A percentile compares a stretch with the other conserved stretches of the same genome.
Conservation (phyloP, 208 protist genomes). For the Crithidia expoeki region DNA sequence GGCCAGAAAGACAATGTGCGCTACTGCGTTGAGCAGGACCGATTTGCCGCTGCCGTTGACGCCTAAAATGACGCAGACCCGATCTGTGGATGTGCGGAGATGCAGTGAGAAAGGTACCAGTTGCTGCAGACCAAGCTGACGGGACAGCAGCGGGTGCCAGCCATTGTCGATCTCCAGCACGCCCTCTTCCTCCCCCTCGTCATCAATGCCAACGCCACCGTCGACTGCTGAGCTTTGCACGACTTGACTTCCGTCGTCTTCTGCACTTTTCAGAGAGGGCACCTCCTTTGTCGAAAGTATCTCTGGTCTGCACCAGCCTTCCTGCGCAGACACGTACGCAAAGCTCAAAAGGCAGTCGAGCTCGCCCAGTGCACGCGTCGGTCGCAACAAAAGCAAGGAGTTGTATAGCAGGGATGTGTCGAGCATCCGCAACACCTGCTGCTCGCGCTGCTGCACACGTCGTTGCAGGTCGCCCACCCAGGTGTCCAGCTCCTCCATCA, state of each 20-base stretch:
- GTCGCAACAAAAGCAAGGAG: constrained; percentile 67
- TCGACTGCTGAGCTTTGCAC: background rate
- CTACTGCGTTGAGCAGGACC: constrained; percentile 92
- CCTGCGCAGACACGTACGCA: constrained; percentile 61
- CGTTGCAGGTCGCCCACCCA: constrained; percentile 76
- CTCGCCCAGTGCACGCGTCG: constrained; percentile 54
- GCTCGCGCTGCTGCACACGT: constrained; percentile 65
- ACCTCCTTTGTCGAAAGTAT: constrained; percentile 10
- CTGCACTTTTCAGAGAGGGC: background rate
- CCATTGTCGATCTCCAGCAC: constrained; percentile 64
- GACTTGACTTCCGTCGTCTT: background rate
- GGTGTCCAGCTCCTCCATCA: constrained; percentile 67
- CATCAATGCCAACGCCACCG: background rate
- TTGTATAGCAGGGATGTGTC: constrained; percentile 66
- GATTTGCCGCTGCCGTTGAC: constrained; percentile 93
- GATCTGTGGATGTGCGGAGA: constrained; percentile 33
- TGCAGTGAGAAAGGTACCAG: constrained; percentile 62
- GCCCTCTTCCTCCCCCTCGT: constrained; percentile 26
- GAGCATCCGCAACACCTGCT: constrained; percentile 54
- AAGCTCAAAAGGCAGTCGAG: constrained; percentile 84
- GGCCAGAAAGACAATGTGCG: constrained; percentile 90
- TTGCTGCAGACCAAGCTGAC: constrained; percentile 35
- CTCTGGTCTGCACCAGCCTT: constrained; percentile 64
- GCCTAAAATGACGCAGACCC: constrained; percentile 80
- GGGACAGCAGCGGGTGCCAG: constrained; percentile 74